These are phyloP conservation scores for Mortierella sp. DNA, from an alignment of 371 early-diverging fungal species.

Conservation along the genomic window DNA sequence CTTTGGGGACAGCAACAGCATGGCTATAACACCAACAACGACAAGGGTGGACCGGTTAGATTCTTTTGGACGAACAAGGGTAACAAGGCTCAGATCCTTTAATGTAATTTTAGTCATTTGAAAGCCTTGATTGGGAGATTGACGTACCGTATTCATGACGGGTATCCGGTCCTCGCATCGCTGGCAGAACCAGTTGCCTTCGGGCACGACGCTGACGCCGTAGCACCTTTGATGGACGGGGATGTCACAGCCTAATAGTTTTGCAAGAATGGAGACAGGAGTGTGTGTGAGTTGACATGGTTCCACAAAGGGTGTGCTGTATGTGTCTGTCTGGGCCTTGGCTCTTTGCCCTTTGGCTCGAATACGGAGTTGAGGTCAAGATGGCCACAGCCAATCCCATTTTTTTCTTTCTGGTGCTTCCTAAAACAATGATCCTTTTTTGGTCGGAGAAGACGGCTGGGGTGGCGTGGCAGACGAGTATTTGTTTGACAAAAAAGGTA, in stretches of 20 bases:
- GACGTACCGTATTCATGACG: slow-evolving; percentile 59
- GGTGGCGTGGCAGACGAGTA: slow-evolving; percentile 1
- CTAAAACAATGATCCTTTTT: not conserved
- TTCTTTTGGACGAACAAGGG: not conserved
- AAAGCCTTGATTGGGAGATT: not conserved
- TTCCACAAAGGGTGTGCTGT: slow-evolving; percentile 1
- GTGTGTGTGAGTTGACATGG: slow-evolving; percentile 12
- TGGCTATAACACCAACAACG: slow-evolving; percentile 51
- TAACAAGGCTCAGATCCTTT: not conserved
- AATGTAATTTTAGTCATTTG: not conserved
- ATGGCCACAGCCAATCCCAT: slow-evolving; percentile 1
- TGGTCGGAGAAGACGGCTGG: not conserved
- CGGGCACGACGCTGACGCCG: slow-evolving; percentile 62
- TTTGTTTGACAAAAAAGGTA: not conserved
- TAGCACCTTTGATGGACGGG: slow-evolving; percentile 72
- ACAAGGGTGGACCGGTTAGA: not conserved
- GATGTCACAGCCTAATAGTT: slow-evolving; percentile 62
- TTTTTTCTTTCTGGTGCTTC: not conserved
- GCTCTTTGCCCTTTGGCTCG: not conserved
- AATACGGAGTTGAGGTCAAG: not conserved
- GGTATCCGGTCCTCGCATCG: slow-evolving; percentile 62
- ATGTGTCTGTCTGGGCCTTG: not conserved
- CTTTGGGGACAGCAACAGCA: slow-evolving; percentile 65
- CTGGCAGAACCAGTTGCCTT: slow-evolving; percentile 70
- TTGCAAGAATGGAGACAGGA: not conserved